Evolutionary conservation across 345 rosid genomes (phyloP).

Genomic region (Populus euphratica): DNA sequence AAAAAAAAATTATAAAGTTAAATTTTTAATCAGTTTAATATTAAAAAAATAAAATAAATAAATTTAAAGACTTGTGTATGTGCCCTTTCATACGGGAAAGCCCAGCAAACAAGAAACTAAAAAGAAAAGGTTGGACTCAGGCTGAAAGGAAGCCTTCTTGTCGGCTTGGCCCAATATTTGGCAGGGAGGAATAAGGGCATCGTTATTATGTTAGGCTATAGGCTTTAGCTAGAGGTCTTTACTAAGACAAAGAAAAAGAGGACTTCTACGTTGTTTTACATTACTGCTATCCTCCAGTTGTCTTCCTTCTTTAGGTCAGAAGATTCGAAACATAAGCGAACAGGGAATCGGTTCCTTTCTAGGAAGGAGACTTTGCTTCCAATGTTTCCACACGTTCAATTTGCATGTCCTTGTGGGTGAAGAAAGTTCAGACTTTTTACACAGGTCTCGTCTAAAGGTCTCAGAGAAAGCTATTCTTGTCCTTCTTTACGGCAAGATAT

Average conservation of each 20-base stretch:
- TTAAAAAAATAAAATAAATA: no score
- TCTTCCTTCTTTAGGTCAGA: not conserved
- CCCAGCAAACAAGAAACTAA: not conserved
- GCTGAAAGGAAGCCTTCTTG: not conserved
- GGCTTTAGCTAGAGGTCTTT: not conserved
- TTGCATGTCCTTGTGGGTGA: not conserved
- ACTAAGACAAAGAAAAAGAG: not conserved
- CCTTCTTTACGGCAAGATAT: slow-evolving; percentile 17
- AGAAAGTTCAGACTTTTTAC: slow-evolving; percentile 19
- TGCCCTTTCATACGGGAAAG: not conserved
- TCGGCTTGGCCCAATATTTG: not conserved
- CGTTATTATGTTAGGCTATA: not conserved
- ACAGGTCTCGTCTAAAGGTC: slow-evolving; percentile 9
- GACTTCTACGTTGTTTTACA: not conserved
- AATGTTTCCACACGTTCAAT: slow-evolving; percentile 11
- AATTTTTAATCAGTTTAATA: no score
- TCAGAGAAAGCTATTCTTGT: slow-evolving; percentile 16
- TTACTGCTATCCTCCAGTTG: not conserved
- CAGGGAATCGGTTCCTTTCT: slow-evolving; percentile 20
- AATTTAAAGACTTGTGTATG: not conserved
- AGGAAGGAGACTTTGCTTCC: slow-evolving; percentile 3
- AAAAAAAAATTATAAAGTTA: no score
- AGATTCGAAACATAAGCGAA: not conserved
- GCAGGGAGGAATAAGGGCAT: not conserved
- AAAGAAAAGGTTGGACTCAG: not conserved